Evolutionary conservation across 2,329 filamentous ascomycete species (phyloP).

Genomic region (Stachybotrys chlorohalonatus): DNA sequence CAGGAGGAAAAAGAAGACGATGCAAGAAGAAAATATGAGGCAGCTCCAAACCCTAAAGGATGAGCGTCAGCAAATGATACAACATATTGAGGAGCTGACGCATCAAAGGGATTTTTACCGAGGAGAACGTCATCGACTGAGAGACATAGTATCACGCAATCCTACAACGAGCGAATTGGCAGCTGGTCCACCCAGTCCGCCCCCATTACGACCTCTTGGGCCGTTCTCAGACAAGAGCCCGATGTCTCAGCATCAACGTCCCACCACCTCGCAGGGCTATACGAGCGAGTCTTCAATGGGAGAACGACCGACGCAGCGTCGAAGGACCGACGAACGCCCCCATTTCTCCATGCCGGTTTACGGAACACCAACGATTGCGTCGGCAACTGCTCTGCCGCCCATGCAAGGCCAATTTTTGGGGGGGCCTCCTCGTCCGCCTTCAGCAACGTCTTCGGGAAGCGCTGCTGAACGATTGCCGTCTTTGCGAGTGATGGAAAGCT

Average conservation of each 20-base stretch:
- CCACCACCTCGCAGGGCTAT: constrained; percentile 22
- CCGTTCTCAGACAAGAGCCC: constrained; percentile 30
- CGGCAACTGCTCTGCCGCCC: constrained; percentile 29
- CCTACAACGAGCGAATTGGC: constrained; percentile 46
- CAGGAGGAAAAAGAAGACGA: constrained; percentile 71
- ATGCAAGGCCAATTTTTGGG: constrained; percentile 29
- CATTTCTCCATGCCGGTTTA: constrained; percentile 32
- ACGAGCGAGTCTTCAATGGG: constrained; percentile 31
- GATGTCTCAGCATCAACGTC: constrained; percentile 14
- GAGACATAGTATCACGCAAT: constrained; percentile 54
- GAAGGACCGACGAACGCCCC: constrained; percentile 37
- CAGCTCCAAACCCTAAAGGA: constrained; percentile 62
- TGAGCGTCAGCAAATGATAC: constrained; percentile 55
- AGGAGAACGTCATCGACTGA: constrained; percentile 61
- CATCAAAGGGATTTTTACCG: constrained; percentile 67
- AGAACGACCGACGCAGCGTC: constrained; percentile 36
- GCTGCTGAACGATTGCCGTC: constrained; percentile 36
- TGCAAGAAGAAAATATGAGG: constrained; percentile 62
- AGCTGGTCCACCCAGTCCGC: constrained; percentile 43
- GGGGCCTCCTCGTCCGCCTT: constrained; percentile 25
- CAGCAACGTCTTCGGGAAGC: constrained; percentile 25
- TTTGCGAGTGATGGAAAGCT: constrained; percentile 34
- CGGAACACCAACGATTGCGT: constrained; percentile 21
- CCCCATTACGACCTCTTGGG: constrained; percentile 22
- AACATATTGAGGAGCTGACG: constrained; percentile 40